Base-by-base conservation (phyloP, 495 filamentous ascomycete genomes). In the Penicilliopsis zonata region DNA sequence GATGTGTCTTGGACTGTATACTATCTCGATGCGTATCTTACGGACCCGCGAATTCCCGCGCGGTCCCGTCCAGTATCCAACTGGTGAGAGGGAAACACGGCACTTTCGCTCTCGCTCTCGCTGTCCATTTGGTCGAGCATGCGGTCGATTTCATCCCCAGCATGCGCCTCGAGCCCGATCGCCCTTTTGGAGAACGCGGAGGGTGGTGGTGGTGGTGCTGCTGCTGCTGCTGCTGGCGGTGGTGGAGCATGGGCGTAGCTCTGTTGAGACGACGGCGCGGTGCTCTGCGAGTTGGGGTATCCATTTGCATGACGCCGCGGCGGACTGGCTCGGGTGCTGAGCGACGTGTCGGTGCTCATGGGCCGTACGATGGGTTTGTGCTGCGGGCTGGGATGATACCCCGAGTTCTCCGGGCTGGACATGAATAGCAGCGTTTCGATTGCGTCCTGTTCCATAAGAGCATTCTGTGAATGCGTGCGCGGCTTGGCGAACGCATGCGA, bases 391-490 rank as follows among this genome's bases (percentile, higher is more conserved):
- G 61, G 47, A 20, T 55, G 55, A 29, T 63, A 59, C 3, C 69
- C 69, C 3, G 82, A 80, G 46, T 86, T 82, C 9, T 74, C 78
- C 0, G 85, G 85, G 41, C 82, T 87, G 36, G 80, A 82, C 81
- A 93, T 86, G 55, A 85, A 87, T 13, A 92, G 61, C 15, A 92
- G 57, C 0, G 80, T 82, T 45, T 93, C 85, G 14, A 92, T 76
- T n/a, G 84, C 85, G 42, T 90, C 85, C 43, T 86, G 74, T 44
- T 93, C 85, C 44, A 80, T 77, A 13, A 71, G 64, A 12, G 78
- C 74, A 34, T 82, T 82, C 24, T 76, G 65, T 23, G 70, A 72
- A 9, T 76, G 72, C 9, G 72, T 72, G 16, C 70, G 65, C 13
- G 65, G 51, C 34, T 42, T 43, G 8, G 53, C 42, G 13, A 44